Percentiles rank a stretch among this genome's conserved stretches.
These are phyloP conservation scores for Physocladia obscura DNA, from an alignment of 192 early-diverging fungal species.

Conservation along the genomic window DNA sequence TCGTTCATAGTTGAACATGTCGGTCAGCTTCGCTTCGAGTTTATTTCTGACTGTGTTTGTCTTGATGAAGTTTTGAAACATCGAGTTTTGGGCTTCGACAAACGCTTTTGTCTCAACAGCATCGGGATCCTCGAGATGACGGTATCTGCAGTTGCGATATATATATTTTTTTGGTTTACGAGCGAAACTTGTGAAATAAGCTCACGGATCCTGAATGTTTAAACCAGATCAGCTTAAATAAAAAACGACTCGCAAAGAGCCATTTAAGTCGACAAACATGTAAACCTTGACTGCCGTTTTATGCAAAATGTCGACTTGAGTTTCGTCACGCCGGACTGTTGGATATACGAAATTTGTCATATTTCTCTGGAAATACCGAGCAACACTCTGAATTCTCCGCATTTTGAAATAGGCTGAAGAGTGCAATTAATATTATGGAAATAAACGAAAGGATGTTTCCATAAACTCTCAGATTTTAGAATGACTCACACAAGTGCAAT, in stretches of 20 bases:
- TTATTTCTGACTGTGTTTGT: conserved; percentile 28
- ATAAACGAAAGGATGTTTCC: too few species aligned
- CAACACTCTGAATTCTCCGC: too few species aligned
- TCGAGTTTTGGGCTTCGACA: conserved; percentile 61
- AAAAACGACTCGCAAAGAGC: neutral
- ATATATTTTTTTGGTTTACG: neutral
- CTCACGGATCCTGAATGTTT: conserved; percentile 14
- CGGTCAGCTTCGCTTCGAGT: conserved; percentile 50
- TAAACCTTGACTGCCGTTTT: conserved; percentile 29
- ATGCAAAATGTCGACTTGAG: conserved; percentile 35
- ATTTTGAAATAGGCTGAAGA: too few species aligned
- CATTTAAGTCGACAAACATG: neutral
- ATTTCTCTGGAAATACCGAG: too few species aligned
- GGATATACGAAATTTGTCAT: conserved; percentile 55
- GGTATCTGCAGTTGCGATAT: conserved; percentile 5
- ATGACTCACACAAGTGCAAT: too few species aligned
- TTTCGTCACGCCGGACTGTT: conserved; percentile 51
- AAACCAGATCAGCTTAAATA: neutral
- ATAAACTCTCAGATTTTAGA: too few species aligned
- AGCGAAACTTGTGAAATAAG: neutral
- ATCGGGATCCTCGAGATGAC: conserved; percentile 65
- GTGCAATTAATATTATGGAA: too few species aligned
- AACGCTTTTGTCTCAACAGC: conserved; percentile 62
- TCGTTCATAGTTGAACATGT: conserved; percentile 58
- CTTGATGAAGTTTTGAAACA: conserved; percentile 47